Evolutionary conservation across 306 rosid genomes (phyloP).

Genomic region (Begonia masoniana): DNA sequence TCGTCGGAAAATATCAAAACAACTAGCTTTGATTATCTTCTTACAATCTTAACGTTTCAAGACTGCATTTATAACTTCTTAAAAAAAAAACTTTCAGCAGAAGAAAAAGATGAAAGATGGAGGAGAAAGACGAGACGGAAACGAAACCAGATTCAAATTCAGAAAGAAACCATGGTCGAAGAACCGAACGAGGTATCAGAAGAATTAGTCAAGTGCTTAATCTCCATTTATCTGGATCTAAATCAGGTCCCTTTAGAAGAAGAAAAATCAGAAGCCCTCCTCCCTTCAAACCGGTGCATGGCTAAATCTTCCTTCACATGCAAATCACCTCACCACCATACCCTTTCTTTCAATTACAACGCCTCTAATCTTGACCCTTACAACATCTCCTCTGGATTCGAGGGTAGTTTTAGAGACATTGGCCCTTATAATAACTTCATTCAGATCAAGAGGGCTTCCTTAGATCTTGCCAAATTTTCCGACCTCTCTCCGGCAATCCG

Average conservation of each 20-base stretch:
- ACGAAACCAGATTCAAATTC: constrained; percentile 19
- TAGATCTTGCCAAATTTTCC: constrained; percentile 30
- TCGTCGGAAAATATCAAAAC: no score
- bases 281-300: constrained; percentile 50
- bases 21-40: no score
- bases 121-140: constrained; percentile 38
- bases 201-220: constrained; percentile 52
- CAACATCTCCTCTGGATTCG: constrained; percentile 45
- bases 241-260: constrained; percentile 40
- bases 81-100: constrained; percentile 10
- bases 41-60: no score
- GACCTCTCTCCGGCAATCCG: constrained; percentile 31
- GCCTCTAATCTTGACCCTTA: constrained; percentile 53
- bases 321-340: constrained; percentile 32
- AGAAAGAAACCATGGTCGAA: constrained; percentile 21
- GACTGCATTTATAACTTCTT: no score
- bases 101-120: constrained; percentile 24
- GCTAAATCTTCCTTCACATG: constrained; percentile 43
- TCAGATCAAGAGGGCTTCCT: constrained; percentile 49
- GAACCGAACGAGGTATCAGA: constrained; percentile 82
- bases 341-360: constrained; percentile 37
- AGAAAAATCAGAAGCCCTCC: constrained; percentile 62
- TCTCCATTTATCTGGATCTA: constrained; percentile 60
- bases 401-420: constrained; percentile 39
- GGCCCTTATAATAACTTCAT: constrained; percentile 73